Percentiles rank a stretch among this genome's conserved stretches.
Evolutionary conservation across 225 moss, liverwort and hornwort genomes (phyloP).

Genomic region (Pseudisothecium myosuroides): DNA sequence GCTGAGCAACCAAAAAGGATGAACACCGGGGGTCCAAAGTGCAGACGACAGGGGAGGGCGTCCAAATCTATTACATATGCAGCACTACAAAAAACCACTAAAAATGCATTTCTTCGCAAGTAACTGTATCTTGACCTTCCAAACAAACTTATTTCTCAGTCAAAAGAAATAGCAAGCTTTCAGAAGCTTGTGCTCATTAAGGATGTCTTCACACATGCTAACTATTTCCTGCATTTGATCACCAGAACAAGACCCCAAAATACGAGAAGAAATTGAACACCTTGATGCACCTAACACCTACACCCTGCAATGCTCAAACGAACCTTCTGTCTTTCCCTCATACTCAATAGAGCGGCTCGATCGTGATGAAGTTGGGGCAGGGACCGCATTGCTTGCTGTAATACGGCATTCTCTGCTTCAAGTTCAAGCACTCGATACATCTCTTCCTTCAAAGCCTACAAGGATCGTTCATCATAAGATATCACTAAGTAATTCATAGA

Average conservation of each 20-base stretch:
- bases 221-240: background rate
- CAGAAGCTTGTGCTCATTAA: background rate
- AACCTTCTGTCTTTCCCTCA: conserved; percentile 76
- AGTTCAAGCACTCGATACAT: conserved; percentile 85
- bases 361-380: conserved; percentile 87
- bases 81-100: background rate
- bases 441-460: conserved; percentile 84
- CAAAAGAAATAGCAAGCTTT: background rate
- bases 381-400: conserved; percentile 80
- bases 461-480: background rate
- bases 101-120: background rate
- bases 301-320: background rate
- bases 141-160: background rate
- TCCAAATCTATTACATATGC: background rate
- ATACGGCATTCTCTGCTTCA: conserved; percentile 89
- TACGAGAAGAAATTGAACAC: background rate
- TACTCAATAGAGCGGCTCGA: conserved; percentile 57
- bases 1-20: background rate
- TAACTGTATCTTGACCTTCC: background rate
- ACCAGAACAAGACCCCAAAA: background rate
- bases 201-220: background rate
- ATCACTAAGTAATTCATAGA: background rate
- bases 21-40: background rate
- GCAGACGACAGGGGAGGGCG: background rate
- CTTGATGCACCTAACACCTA: background rate